Evolutionary conservation across 164 flowering plant genomes (phyloP).

Genomic region (Dillenia turbinata): DNA sequence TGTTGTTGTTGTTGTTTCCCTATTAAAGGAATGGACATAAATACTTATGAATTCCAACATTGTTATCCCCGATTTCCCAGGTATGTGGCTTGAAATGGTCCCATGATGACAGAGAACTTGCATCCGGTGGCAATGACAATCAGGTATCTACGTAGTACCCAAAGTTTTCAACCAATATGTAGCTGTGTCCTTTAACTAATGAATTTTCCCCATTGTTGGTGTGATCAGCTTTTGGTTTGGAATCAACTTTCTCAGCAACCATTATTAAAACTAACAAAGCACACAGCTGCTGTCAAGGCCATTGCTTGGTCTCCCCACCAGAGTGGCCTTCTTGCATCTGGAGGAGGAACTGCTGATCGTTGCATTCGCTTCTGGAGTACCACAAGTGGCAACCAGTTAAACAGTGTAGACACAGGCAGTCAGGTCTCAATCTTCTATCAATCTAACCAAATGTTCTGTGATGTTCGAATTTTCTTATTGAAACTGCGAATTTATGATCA

Average conservation of each 20-base stretch:
- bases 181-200: too few relatives aligned
- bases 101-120: conserved; percentile 96
- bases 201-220: background rate
- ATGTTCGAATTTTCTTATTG: too few relatives aligned
- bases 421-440: conserved; percentile 44
- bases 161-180: too few relatives aligned
- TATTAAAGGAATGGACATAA: too few relatives aligned
- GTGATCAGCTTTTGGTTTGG: conserved; percentile 84
- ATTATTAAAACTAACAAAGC: conserved; percentile 66
- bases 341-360: conserved; percentile 98
- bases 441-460: background rate
- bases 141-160: conserved; percentile 43
- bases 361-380: conserved; percentile 99
- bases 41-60: background rate
- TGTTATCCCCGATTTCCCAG: conserved; percentile 27
- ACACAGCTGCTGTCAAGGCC: conserved; percentile 98
- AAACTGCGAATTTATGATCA: too few relatives aligned
- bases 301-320: conserved; percentile 99
- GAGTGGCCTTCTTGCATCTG: conserved; percentile 91
- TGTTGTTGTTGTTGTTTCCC: too few relatives aligned
- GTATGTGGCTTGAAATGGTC: conserved; percentile 99
- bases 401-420: conserved; percentile 86
- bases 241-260: conserved; percentile 93
- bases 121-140: conserved; percentile 99
- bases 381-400: conserved; percentile 73